Evolutionary conservation across 805 yeast species (phyloP), one percentile per base, ranked within the genome.

Genomic region (Nakazawaea anatomiae): DNA sequence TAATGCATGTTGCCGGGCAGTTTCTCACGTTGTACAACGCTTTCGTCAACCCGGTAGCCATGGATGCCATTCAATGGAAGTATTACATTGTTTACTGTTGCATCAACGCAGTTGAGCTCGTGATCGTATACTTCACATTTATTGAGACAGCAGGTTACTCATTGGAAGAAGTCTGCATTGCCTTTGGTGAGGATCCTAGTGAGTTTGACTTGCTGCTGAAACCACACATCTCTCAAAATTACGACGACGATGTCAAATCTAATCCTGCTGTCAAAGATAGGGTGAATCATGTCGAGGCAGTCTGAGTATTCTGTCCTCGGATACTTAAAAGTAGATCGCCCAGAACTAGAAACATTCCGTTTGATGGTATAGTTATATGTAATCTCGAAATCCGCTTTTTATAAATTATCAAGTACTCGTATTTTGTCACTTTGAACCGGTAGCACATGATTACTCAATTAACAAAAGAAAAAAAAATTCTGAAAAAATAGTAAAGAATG

Each of bases 61-160:
- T 70, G 67, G 68, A 63, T 48, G 63, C 65, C 32, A 59, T 69
- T 49, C 60, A 59, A 45, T 68, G 72, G 72, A 60, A 59, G 47
- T 67, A 65, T 57, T 67, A 67, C 58, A 68, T 69, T 52, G 68
- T 65, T 42, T 70, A 62, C 56, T 61, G 66, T 41, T 61, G 67
- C 60, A 48, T 66, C 45, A 45, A 60, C 44, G 61, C 57, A 28
- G 65, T 65, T 31, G 66, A 65, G 48, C 40, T 60, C 42, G 46
- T 55, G 36, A 57, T 67, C 31, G 64, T 62, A 27, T 63, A 58
- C 53, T 60, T 68, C 51, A 58, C 68, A 4, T 67, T 65, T 52
- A 67, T 69, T 46, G 75, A 71, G 54, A 71, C 74, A 2, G 61
- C 64, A 28, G 73, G 74, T 12, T 57, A 62, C 46, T 60, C 71